Percentiles rank a stretch among this genome's conserved stretches.
Evolutionary conservation across 306 rosid species (phyloP).

Genomic region (Vicia villosa): DNA sequence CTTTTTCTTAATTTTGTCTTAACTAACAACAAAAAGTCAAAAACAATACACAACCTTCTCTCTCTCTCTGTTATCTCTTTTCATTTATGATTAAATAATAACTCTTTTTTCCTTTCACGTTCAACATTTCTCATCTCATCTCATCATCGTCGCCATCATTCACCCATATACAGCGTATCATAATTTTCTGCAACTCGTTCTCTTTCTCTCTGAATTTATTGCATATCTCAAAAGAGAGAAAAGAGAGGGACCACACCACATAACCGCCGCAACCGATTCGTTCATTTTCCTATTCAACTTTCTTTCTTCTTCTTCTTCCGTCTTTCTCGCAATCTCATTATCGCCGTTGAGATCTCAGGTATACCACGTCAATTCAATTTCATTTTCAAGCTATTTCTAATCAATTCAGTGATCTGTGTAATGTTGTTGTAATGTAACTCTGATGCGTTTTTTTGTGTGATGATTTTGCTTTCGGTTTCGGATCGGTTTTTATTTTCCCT

Average conservation of each 20-base stretch:
- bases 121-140: constrained; percentile 23
- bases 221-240: constrained; percentile 53
- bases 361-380: constrained; percentile 42
- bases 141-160: constrained; percentile 41
- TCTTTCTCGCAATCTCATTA: constrained; percentile 45
- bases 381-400: constrained; percentile 5
- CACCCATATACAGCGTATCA: constrained; percentile 33
- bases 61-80: constrained; percentile 27
- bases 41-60: not conserved
- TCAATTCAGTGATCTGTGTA: not conserved
- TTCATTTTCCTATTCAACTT: constrained; percentile 72
- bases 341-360: constrained; percentile 66
- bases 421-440: constrained; percentile 18
- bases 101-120: not conserved
- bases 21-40: not conserved
- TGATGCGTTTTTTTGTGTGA: constrained; percentile 25
- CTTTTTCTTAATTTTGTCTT: not conserved
- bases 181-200: constrained; percentile 33
- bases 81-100: not conserved
- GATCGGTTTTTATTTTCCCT: constrained; percentile 32
- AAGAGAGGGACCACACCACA: constrained; percentile 34
- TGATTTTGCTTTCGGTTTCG: constrained; percentile 1
- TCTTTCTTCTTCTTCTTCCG: constrained; percentile 40
- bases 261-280: constrained; percentile 66
- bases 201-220: constrained; percentile 41